Base-by-base conservation (phyloP, 768 basidiomycete genomes). In the Gyrodon lividus region DNA sequence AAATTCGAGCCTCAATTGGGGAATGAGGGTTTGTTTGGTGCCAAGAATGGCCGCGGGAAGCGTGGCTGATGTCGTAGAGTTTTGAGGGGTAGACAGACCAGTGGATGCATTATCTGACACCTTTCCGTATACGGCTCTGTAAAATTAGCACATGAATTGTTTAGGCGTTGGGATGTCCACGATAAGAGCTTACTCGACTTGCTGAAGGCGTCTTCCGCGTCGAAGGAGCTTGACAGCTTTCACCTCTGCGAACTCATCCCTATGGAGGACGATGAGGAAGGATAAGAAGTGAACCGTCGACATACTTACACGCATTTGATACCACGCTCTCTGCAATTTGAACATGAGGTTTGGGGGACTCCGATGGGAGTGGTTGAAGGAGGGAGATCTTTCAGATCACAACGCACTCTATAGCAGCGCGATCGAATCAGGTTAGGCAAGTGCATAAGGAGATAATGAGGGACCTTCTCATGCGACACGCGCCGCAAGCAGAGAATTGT, bases 401-500 rank as follows among this genome's bases (percentile, higher is more conserved):
- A 97, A 48, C 91, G 89, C 19, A 97, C 94, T 66, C 91, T 93
- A 62, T 23, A 42, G 44, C 4, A 26, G 19, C 4, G 3, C 6
- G 0, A 10, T 64, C 12, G 61, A 40, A 12, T 16, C 16, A 16
- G 46, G n/a, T 20, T 54, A 26, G 38, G 41, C 20, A 20, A 22
- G 48, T 23, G 0, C 40, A 48, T 34, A 47, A 50, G 42, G 63
- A 41, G 47, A 60, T 50, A 43, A 42, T 33, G 57, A 71, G 12
- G 34, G 46, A 87, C 86, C 94, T 81, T 66, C 94, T 72, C 83
- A 90, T 90, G 54, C 92, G 84, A 70, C 94, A 97, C 26, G 92
- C 91, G 51, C 92, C 92, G 66, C 94, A 96, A 7, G 93, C 93
- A n/a, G 88, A 89, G 70, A 91, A 92, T 60, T 96, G 90, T 60